phyloP scores from a whole-genome alignment of 2,329 filamentous ascomycete species.

The Colletotrichum paranaense region DNA sequence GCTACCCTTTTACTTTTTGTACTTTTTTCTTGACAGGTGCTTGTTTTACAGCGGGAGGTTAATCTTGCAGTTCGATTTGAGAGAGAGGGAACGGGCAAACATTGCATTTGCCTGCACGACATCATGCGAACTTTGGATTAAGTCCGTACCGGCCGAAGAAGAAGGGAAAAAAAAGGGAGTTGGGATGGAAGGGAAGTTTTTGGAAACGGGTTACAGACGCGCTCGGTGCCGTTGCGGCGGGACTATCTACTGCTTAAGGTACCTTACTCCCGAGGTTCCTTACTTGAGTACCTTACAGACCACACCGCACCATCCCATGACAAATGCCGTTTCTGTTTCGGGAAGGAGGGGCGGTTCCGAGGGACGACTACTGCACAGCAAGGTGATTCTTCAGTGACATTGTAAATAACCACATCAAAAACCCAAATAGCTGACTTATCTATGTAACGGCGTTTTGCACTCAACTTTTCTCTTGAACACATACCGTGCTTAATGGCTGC shows the following conservation, averaged over 20 bases:
- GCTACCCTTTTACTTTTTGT: background rate
- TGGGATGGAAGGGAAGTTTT: background rate
- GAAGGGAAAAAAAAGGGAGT: background rate
- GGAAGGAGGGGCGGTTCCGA: slow-evolving; percentile 21
- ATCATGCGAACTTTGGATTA: background rate
- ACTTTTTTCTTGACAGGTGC: background rate
- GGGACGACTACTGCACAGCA: background rate
- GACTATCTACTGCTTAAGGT: background rate
- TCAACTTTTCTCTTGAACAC: background rate
- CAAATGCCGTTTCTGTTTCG: background rate
- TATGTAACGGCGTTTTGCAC: background rate
- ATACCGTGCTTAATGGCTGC: too few relatives aligned
- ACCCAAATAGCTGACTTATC: background rate
- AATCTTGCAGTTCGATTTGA: background rate
- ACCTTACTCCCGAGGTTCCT: background rate
- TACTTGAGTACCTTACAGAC: too few relatives aligned
- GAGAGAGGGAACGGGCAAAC: background rate
- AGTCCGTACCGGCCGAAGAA: background rate
- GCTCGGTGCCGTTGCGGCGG: background rate
- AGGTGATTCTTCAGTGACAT: background rate
- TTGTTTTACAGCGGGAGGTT: background rate
- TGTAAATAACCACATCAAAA: background rate
- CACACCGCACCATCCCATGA: background rate
- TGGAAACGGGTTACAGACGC: background rate
- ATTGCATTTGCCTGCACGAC: too few relatives aligned